A percentile compares a stretch with the other conserved stretches of the same genome.
phyloP scores from a whole-genome alignment of 1,284 basidiomycete genomes.

The Leccinum griseonigrum region DNA sequence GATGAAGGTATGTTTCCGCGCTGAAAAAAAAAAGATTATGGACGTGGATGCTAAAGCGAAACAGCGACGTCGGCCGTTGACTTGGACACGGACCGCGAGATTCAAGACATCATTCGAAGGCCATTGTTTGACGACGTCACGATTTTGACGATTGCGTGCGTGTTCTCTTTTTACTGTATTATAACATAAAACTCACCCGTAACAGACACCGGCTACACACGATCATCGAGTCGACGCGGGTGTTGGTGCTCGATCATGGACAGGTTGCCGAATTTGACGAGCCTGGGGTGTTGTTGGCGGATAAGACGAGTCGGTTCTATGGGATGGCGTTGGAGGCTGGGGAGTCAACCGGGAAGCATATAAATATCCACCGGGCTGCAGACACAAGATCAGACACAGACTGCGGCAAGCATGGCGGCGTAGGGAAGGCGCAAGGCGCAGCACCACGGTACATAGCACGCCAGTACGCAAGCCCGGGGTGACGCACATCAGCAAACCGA shows the following conservation, averaged over 20 bases:
- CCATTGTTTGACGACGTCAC: conserved; percentile 70
- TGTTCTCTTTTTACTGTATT: background rate
- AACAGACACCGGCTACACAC: conserved; percentile 85
- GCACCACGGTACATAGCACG: too few species aligned
- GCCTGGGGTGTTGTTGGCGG: conserved; percentile 24
- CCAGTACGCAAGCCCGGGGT: too few species aligned
- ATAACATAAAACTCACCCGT: background rate
- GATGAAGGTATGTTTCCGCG: conserved; percentile 60
- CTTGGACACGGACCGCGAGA: conserved; percentile 84
- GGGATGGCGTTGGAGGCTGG: conserved; percentile 34
- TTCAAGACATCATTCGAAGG: conserved; percentile 79
- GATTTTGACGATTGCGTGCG: conserved; percentile 81
- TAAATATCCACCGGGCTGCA: too few species aligned
- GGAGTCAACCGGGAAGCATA: background rate
- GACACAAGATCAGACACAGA: too few species aligned
- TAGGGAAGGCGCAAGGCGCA: too few species aligned
- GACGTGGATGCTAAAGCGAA: background rate
- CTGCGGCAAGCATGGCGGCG: too few species aligned
- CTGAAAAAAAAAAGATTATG: background rate
- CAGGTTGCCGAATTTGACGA: conserved; percentile 38
- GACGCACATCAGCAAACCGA: too few species aligned
- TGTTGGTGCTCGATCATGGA: conserved; percentile 84
- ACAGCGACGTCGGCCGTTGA: conserved; percentile 82
- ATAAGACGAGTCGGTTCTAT: conserved; percentile 25
- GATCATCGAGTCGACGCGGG: conserved; percentile 82